Percentiles rank a stretch among this genome's conserved stretches.
Conservation (phyloP, 345 rosid genomes). For the Mallotus nudiflorus region DNA sequence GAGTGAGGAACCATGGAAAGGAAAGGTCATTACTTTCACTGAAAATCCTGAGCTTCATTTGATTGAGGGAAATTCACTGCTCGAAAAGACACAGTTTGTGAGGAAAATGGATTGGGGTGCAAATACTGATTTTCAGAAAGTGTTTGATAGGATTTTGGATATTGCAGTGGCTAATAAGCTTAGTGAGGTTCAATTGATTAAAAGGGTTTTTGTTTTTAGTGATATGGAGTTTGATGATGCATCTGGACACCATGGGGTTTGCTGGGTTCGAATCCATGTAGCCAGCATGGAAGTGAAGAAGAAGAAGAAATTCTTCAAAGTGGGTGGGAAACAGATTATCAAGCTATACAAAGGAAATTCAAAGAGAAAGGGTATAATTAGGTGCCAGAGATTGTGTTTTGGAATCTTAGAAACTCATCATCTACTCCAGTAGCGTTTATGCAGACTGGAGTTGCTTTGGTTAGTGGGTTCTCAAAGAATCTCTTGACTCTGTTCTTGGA, state of each 20-base stretch:
- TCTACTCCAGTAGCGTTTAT: conserved; percentile 17
- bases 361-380: conserved; percentile 16
- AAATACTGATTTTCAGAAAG: conserved; percentile 17
- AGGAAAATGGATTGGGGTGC: conserved; percentile 13
- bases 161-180: conserved; percentile 8
- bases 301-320: neutral
- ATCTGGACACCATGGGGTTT: neutral
- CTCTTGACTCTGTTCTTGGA: conserved; percentile 16
- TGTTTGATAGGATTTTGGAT: conserved; percentile 20
- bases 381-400: conserved; percentile 25
- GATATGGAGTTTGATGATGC: conserved; percentile 22
- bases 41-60: conserved; percentile 13
- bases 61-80: conserved; percentile 2
- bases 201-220: conserved; percentile 23
- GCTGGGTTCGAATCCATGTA: no score
- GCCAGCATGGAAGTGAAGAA: neutral
- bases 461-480: conserved; percentile 24
- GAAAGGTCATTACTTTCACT: conserved; percentile 7
- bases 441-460: conserved; percentile 23
- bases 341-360: conserved; percentile 20
- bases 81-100: conserved; percentile 16
- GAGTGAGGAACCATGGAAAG: conserved; percentile 6
- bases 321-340: conserved; percentile 19
- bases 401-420: conserved; percentile 23
- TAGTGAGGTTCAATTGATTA: conserved; percentile 11